Evolutionary conservation across 2,329 filamentous ascomycete genomes (phyloP).

Genomic region (Cladosporium velox): DNA sequence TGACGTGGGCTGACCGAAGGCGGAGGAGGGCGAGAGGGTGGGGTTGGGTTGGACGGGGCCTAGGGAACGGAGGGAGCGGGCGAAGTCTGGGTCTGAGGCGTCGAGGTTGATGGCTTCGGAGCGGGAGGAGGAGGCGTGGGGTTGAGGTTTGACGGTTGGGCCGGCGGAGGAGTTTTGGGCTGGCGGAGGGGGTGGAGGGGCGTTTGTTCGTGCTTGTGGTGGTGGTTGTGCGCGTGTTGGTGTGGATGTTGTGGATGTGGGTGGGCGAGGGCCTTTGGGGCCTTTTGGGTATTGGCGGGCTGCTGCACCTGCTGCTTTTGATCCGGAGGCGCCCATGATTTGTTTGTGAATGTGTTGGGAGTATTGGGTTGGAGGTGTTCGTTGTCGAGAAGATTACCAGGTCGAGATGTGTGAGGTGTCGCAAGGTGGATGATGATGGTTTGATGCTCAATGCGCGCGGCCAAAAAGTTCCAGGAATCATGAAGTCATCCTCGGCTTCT

Average conservation of each 20-base stretch:
- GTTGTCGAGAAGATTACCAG: not conserved
- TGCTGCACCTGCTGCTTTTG: conserved; percentile 56
- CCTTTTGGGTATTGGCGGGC: conserved; percentile 59
- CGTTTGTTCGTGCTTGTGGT: conserved; percentile 36
- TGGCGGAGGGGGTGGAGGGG: conserved; percentile 29
- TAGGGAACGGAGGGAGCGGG: conserved; percentile 73
- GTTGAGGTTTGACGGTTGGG: conserved; percentile 44
- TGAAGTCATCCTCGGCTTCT: conserved; percentile 21
- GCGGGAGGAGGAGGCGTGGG: conserved; percentile 41
- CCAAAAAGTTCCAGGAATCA: conserved; percentile 20
- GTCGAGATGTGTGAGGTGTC: not conserved
- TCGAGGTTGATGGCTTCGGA: conserved; percentile 60
- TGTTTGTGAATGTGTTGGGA: not conserved
- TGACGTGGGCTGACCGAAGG: conserved; percentile 40
- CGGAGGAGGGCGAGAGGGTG: conserved; percentile 57
- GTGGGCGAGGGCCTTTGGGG: conserved; percentile 30
- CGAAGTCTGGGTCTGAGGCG: conserved; percentile 65
- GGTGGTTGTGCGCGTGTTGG: conserved; percentile 23
- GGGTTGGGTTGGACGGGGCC: conserved; percentile 61
- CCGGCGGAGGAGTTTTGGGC: conserved; percentile 37
- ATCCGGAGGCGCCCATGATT: conserved; percentile 60
- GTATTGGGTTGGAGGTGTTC: not conserved
- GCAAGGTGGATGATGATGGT: not conserved
- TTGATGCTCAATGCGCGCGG: not conserved
- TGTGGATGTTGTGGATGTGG: conserved; percentile 30